These are phyloP conservation scores for Coemansia sp. DNA, from an alignment of 192 early-diverging fungal genomes.

Conservation along the genomic window DNA sequence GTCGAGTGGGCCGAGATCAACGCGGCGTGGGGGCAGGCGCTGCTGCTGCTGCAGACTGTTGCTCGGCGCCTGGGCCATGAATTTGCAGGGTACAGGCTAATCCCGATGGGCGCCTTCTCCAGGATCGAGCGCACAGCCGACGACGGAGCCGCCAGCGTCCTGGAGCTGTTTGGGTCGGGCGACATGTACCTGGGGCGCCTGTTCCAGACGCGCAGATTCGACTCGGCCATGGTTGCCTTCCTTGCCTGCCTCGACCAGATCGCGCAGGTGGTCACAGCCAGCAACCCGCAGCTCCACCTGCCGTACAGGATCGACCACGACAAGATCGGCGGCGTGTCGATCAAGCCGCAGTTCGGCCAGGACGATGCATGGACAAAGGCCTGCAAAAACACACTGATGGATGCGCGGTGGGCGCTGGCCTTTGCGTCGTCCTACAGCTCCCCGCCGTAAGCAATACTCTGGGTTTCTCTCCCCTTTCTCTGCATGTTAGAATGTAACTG, in stretches of 20 bases:
- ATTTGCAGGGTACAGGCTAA: slow-evolving; percentile 79
- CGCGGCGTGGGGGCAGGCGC: slow-evolving; percentile 90
- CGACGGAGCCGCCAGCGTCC: slow-evolving; percentile 49
- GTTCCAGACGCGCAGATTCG: slow-evolving; percentile 84
- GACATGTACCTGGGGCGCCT: slow-evolving; percentile 74
- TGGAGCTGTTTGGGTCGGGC: slow-evolving; percentile 87
- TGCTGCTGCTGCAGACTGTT: slow-evolving; percentile 83
- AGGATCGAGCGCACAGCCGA: slow-evolving; percentile 84
- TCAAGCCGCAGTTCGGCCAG: slow-evolving; percentile 83
- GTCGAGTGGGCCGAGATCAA: slow-evolving; percentile 98
- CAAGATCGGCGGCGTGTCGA: slow-evolving; percentile 79
- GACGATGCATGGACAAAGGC: slow-evolving; percentile 93
- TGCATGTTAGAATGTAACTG: slow-evolving; percentile 8
- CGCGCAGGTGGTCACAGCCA: slow-evolving; percentile 74
- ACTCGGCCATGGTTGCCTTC: slow-evolving; percentile 84
- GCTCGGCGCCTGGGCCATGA: slow-evolving; percentile 80
- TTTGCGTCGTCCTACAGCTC: slow-evolving; percentile 58
- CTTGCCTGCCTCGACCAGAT: slow-evolving; percentile 89
- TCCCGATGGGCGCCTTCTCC: slow-evolving; percentile 92
- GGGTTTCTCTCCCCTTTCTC: neutral
- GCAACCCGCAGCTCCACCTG: slow-evolving; percentile 72
- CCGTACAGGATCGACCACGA: slow-evolving; percentile 92
- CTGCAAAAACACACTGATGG: slow-evolving; percentile 82
- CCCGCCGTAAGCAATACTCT: neutral
- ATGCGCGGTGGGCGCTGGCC: slow-evolving; percentile 87